Evolutionary conservation across 805 yeast species (phyloP), one percentile per base, ranked within the genome.

Genomic region (Ogataea nitratoaversa): DNA sequence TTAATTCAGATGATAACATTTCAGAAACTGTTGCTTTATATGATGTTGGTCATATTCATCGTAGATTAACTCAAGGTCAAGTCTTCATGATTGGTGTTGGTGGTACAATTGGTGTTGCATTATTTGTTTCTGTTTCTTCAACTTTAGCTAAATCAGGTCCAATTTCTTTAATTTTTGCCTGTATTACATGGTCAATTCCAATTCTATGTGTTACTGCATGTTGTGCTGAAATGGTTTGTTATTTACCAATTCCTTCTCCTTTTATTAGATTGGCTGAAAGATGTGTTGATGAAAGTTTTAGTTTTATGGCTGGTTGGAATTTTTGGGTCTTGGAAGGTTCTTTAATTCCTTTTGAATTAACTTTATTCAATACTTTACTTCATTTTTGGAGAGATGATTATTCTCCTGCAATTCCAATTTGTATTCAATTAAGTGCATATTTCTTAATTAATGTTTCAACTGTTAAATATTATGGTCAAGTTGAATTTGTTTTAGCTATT

Each of bases 311-410:
- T 1, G 75, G 73, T 5, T 70, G 74, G 74, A 72, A 72, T 43
- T 72, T 70, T 45, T 71, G 73, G 74, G 65, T 71, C 34, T 61
- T 71, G 38, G 66, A 70, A 45, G 60, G 72, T 50, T 66, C 74
- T 4, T 64, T 71, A 43, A 68, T 71, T 49, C 76, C 79, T 11
- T 72, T 70, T 44, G 77, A 74, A 49, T 63, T 74, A 18, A 66
- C 70, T 25, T 65, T 74, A 11, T 68, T 72, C 35, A 72, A 73
- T 52, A 60, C 70, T 6, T 59, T 72, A 34, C 54, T 73, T 38
- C 76, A 70, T 47, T 73, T 52, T 47, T 73, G 78, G 78, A 49
- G 72, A 36, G 64, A 63, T 38, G 74, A 68, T 52, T 70, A 57
- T 45, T 65, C 71, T 14, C 65, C 74, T 1, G 77, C 66, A 7